Evolutionary conservation across 805 yeast species (phyloP), one percentile per base, ranked within the genome.

Genomic region (Priceomyces carsonii): DNA sequence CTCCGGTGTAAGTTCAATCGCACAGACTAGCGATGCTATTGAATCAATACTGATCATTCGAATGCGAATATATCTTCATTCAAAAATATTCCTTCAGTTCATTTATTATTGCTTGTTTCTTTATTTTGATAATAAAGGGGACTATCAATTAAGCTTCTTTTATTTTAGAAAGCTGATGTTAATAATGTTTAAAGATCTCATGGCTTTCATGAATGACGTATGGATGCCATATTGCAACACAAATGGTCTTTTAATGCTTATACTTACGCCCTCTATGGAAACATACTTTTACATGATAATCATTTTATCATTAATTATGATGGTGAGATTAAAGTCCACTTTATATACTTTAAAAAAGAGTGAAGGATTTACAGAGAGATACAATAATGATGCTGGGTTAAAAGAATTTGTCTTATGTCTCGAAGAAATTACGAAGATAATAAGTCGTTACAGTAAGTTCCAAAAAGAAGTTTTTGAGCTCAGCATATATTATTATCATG

Each of bases 401-500:
- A n/a, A 5, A 6, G 24, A 34, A 17, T 27, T 17, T 20, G 13
- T 29, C 12, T n/a, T 13, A 7, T 18, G 29, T 16, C 22, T 26
- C 4, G 18, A 18, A 14, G 18, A 29, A 18, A 23, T 29, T 2
- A 10, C 21, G 12, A 17, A 12, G 19, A 6, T n/a, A 6, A 19
- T 29, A 6, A 20, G 19, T 13, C 8, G 15, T 19, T 29, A 12
- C 14, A 16, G 15, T 12, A 29, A 21, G 15, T 29, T 29, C 21
- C 25, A 19, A 6, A 19, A 12, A 3, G 33, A 29, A 29, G 33
- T 29, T 6, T 19, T 8, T 16, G 6, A 13, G 15, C 15, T 29
- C 19, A 59, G 66, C 33, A 49, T 54, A 33, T 40, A 66, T 18
- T 64, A 64, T 48, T 64, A 61, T 39, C 53, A 62, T 36, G 68